Base-by-base conservation (phyloP, 805 yeast species). In the Lipomyces starkeyi region DNA sequence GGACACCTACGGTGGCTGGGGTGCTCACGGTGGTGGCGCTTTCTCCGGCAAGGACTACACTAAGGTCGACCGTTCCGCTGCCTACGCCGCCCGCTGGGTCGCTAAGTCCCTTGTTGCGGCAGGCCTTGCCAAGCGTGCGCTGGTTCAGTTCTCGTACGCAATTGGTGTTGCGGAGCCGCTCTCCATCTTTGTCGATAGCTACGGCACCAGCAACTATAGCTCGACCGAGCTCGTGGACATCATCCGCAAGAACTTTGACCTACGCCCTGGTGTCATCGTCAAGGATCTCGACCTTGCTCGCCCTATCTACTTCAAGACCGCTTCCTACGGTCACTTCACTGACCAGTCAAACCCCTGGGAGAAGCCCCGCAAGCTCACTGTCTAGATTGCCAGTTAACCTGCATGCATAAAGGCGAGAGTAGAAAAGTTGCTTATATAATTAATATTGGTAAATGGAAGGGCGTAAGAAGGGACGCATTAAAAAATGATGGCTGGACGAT, bases 11-110 rank as follows among this genome's bases (percentile, higher is more conserved):
- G 99, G 99, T 86, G 99, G 99, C 79, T 96, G 99, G 96, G 98
- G 99, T 84, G 98, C 99, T 79, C 99, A 95, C 87, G 99, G 99
- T 85, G 99, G 99, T 87, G 99, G 99, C 87, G 99, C 99, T 74
- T 95, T 95, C 93, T 91, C 97, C 73, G 99, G 99, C 83, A 95
- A 95, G 87, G 99, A 95, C 84, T 95, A 91, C 91, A 92, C 98
- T 82, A 95, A 95, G 88, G 99, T 95, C 79, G 99, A 95, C 84
- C 91, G 99, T 86, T 94, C 98, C 74, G 99, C 99, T 80, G 99
- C 99, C 75, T 95, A 95, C 81, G 98, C 99, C 79, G 99, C 99
- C 77, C 93, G 99, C 87, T 95, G 99, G 99, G 98, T 95, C 78
- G 99, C 99, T 82, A 95, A 95, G 87, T 95, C 99, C 65, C 88